Percentiles rank a stretch among this genome's conserved stretches.
Evolutionary conservation across 768 basidiomycete genomes (phyloP).

Genomic region (Lactarius indigo): DNA sequence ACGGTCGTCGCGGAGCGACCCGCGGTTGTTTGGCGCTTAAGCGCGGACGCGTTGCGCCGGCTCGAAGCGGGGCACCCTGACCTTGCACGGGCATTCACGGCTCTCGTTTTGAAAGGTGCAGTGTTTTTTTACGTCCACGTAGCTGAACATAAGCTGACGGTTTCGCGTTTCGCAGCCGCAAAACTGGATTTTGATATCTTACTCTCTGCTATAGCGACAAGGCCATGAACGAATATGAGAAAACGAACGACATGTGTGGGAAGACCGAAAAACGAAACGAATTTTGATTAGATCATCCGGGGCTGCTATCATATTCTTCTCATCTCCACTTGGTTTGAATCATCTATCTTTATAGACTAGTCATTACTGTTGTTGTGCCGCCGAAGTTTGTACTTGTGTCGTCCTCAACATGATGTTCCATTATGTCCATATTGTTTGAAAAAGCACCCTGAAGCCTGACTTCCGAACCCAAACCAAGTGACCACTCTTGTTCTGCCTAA

Average conservation of each 20-base stretch:
- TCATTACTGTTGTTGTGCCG: neutral
- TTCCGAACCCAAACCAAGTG: neutral
- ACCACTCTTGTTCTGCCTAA: too few species aligned
- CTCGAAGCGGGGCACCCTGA: constrained; percentile 68
- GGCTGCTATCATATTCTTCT: neutral
- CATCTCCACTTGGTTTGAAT: neutral
- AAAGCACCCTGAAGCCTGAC: neutral
- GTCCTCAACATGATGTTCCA: neutral
- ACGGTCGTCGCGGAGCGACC: constrained; percentile 79
- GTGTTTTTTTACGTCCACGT: constrained; percentile 1
- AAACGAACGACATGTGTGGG: neutral
- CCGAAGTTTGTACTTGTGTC: neutral
- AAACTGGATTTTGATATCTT: constrained; percentile 64
- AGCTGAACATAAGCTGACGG: constrained; percentile 1
- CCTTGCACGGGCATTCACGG: constrained; percentile 60
- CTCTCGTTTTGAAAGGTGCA: constrained; percentile 71
- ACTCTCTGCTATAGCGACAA: constrained; percentile 51
- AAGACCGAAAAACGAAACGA: neutral
- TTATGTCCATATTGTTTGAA: neutral
- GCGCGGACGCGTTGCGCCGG: constrained; percentile 48
- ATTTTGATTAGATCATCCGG: too few species aligned
- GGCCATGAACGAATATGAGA: constrained; percentile 29
- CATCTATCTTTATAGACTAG: constrained; percentile 8
- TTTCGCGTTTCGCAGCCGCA: constrained; percentile 41
- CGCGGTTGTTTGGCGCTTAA: constrained; percentile 80